Evolutionary conservation across 1,284 basidiomycete species (phyloP).

Genomic region (Cutaneotrichosporon mucoides): DNA sequence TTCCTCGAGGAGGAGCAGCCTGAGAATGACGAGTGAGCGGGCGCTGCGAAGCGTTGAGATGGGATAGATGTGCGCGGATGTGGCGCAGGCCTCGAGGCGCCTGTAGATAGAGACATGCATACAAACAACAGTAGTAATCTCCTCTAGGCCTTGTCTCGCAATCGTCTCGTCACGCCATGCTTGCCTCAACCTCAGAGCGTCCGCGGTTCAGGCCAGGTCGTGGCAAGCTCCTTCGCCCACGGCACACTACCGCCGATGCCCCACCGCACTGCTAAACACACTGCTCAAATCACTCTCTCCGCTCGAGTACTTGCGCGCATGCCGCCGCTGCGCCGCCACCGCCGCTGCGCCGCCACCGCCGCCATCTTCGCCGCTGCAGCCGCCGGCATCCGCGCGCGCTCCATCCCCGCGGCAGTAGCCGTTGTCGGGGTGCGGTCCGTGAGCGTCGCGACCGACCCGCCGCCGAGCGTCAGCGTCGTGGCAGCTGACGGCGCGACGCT

Average conservation of each 20-base stretch:
- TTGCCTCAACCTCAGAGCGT: no score
- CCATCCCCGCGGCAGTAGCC: neutral
- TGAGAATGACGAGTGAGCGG: constrained; percentile 46
- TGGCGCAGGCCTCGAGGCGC: constrained; percentile 5
- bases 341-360: neutral
- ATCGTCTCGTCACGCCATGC: neutral
- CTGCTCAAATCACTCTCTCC: constrained; percentile 21
- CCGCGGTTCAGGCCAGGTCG: constrained; percentile 19
- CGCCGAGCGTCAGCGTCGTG: constrained; percentile 18
- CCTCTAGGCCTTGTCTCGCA: neutral
- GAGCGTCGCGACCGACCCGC: constrained; percentile 20
- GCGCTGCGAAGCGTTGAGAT: no score
- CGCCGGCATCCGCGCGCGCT: neutral
- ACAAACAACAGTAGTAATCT: constrained; percentile 18
- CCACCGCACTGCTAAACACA: neutral
- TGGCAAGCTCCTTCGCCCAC: neutral
- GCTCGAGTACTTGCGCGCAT: constrained; percentile 1
- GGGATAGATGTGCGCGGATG: no score
- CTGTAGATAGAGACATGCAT: neutral
- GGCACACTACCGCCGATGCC: neutral
- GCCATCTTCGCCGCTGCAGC: neutral
- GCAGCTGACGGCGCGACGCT: neutral
- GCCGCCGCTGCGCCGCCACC: neutral
- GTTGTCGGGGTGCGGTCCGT: constrained; percentile 19
- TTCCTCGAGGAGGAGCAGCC: constrained; percentile 85